Base-by-base conservation (phyloP, 2,329 filamentous ascomycete genomes). In the Colletotrichum chlorophyti region DNA sequence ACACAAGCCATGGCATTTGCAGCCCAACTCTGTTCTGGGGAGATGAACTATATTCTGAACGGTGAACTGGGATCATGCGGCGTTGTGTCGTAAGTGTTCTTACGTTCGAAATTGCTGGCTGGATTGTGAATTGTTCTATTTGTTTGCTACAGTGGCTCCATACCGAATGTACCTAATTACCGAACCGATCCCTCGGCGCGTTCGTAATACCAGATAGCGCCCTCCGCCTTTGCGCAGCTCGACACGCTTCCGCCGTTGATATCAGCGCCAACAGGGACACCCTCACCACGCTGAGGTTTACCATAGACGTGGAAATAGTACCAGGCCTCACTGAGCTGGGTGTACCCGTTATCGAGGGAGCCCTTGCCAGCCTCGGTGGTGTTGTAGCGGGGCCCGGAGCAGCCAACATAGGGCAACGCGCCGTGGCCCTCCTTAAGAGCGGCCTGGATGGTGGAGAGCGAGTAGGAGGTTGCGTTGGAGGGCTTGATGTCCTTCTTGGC, bases 231-330 rank as follows among this genome's bases (percentile, higher is more conserved):
- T 6, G 84, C 85, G 67, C 85, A 89, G 62, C 75, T 85, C 21
- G 79, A 81, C 38, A 77, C 65, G 19, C 73, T 76, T 5, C 78
- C 78, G 0, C 80, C 83, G 53, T 81, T 79, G 3, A 79, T 74
- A 51, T 73, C 71, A 7, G 75, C 74, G n/a, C 71, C 66, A 9
- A 79, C 67, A 5, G 78, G 75, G 21, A 82, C 66, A 9, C 73
- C 77, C 35, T 80, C 69, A 2, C 74, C 76, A 52, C 78, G 72
- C 72, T 89, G 87, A 6, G 84, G 80, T 14, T 77, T 70, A 4
- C 86, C 86, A 53, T 77, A 79, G 49, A 83, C 82, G 69, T 88
- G 81, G 69, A 83, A 79, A 66, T 88, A 89, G 67, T 89, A 90
- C 85, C 86, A 90, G 11, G 87, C 77, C 76, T 90, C 87, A 58